A percentile compares a stretch with the other conserved stretches of the same genome.
Evolutionary conservation across 2,329 filamentous ascomycete species (phyloP).

Genomic region (Ophiostoma pallidulum): DNA sequence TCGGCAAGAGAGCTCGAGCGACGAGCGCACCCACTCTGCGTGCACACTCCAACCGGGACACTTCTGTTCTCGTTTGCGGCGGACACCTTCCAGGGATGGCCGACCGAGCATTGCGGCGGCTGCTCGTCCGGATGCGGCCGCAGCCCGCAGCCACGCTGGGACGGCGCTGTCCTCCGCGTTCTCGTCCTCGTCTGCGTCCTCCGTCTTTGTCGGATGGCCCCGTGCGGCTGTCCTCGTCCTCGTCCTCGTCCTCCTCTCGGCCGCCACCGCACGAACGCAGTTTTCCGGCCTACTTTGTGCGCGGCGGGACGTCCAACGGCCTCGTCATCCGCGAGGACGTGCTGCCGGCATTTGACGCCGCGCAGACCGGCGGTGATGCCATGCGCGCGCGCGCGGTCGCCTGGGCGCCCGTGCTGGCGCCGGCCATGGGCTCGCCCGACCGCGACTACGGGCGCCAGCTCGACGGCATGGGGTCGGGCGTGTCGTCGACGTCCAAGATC

Average conservation of each 20-base stretch:
- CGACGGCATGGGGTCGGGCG: constrained; percentile 60
- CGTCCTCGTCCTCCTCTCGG: not conserved
- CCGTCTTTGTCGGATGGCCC: too few relatives aligned
- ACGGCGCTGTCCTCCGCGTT: too few relatives aligned
- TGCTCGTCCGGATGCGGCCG: too few relatives aligned
- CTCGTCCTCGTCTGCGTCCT: not conserved
- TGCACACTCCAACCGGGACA: too few relatives aligned
- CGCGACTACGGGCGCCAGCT: constrained; percentile 56
- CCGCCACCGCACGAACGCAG: constrained; percentile 9
- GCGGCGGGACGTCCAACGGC: constrained; percentile 25
- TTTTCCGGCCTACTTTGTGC: constrained; percentile 22
- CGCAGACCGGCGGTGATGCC: not conserved
- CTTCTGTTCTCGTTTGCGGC: too few relatives aligned
- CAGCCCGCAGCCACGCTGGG: too few relatives aligned
- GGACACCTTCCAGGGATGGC: too few relatives aligned
- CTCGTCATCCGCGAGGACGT: constrained; percentile 19
- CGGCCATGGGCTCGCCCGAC: constrained; percentile 56
- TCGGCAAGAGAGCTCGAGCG: too few relatives aligned
- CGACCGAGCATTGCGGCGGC: too few relatives aligned
- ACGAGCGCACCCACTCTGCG: too few relatives aligned
- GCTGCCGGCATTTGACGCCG: constrained; percentile 14
- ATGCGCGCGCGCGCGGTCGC: constrained; percentile 9
- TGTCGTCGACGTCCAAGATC: constrained; percentile 61
- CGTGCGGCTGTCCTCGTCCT: too few relatives aligned
- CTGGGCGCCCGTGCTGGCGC: constrained; percentile 20